Base-by-base conservation (phyloP, 805 yeast species). In the Kodamaea nitidulidarum region DNA sequence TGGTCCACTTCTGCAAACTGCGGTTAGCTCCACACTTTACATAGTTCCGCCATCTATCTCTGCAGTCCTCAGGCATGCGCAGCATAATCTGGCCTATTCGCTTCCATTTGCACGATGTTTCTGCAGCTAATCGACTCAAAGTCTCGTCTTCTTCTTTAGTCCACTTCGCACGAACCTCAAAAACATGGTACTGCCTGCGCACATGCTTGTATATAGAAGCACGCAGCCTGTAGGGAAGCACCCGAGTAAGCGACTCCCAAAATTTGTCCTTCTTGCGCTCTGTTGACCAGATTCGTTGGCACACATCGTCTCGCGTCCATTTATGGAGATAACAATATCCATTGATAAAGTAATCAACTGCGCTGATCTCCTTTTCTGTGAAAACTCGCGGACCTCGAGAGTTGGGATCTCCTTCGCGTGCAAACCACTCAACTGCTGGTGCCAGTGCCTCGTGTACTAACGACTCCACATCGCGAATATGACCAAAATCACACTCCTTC, bases 51-150 rank as follows among this genome's bases (percentile, higher is more conserved):
- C 95, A 91, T 51, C 98, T 73, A 59, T 91, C 98, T 50, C 98
- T 75, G 60, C 97, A 90, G 63, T 91, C 98, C 55, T 91, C 98
- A 0, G 98, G 97, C 98, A 91, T 91, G 52, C 98, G 71, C 10
- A 85, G 87, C 77, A 91, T 70, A 6, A 69, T 66, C 38, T 73
- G 73, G 6, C 97, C 97, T 44, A 91, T 85, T 29, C 71, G 69
- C 49, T 87, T 87, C 98, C 98, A 91, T 54, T 84, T 88, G 12
- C 93, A 88, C 42, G 81, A 87, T 49, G 78, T 75, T 17, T 80
- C 78, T 7, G 73, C 60, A 8, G 86, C 85, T 37, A 86, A 63
- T 39, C 71, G 72, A 1, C 78, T 78, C 38, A 91, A 67, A 35
- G 73, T 71, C 27, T 65, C 73, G 59, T 91, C 97, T 45, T 90